Evolutionary conservation across 2,329 filamentous ascomycete genomes (phyloP).

Genomic region (Dactylellina leptospora): DNA sequence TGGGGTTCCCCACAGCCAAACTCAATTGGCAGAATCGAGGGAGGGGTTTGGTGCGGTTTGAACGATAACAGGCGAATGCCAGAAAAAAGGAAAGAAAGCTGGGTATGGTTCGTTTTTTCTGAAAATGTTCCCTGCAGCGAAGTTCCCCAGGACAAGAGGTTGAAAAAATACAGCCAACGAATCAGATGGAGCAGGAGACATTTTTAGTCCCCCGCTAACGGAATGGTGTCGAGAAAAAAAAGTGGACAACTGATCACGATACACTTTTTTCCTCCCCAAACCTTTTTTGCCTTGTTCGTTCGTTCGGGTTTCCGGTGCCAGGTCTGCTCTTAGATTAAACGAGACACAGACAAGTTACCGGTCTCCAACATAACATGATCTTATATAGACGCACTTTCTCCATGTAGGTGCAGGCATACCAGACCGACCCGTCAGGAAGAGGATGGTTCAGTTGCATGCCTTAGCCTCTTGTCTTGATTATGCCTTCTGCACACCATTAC

Average conservation of each 20-base stretch:
- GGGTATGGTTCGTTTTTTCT: conserved; percentile 39
- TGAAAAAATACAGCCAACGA: conserved; percentile 30
- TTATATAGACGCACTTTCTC: conserved; percentile 34
- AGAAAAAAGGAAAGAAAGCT: conserved; percentile 41
- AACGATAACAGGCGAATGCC: conserved; percentile 49
- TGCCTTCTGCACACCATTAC: conserved; percentile 53
- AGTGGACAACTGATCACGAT: conserved; percentile 54
- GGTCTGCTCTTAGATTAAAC: conserved; percentile 43
- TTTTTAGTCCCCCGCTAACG: conserved; percentile 53
- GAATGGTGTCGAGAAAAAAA: conserved; percentile 54
- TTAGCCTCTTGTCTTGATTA: conserved; percentile 44
- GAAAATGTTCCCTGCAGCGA: conserved; percentile 49
- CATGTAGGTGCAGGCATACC: conserved; percentile 44
- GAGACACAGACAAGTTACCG: conserved; percentile 33
- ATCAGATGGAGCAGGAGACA: conserved; percentile 54
- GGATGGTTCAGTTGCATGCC: conserved; percentile 49
- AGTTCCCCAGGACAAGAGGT: conserved; percentile 41
- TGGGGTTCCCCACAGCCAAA: conserved; percentile 54
- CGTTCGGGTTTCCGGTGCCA: conserved; percentile 24
- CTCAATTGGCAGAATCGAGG: conserved; percentile 39
- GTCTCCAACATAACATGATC: conserved; percentile 48
- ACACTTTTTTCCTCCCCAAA: conserved; percentile 49
- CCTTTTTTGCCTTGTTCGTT: conserved; percentile 51
- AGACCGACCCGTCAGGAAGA: conserved; percentile 50
- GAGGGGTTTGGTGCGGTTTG: conserved; percentile 40